Evolutionary conservation across 2,329 filamentous ascomycete species (phyloP).

Genomic region (Sporothrix brunneoviolacea): DNA sequence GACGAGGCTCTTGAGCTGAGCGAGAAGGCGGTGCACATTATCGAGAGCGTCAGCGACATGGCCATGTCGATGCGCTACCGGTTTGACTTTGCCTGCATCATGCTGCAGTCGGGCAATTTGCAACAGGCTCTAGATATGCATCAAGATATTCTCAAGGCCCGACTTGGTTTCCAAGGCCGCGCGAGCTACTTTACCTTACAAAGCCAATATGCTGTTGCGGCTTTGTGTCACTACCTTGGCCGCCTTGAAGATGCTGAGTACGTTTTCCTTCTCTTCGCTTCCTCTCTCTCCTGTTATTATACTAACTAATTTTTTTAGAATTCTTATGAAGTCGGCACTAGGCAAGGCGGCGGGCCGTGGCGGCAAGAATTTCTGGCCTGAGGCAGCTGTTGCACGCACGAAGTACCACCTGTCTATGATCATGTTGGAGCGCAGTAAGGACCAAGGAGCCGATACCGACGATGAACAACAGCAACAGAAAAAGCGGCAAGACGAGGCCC

Average conservation of each 20-base stretch:
- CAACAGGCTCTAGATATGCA: conserved; percentile 14
- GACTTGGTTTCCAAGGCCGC: conserved; percentile 17
- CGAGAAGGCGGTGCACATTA: conserved; percentile 9
- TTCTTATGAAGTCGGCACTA: conserved; percentile 13
- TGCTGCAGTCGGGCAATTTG: conserved; percentile 15
- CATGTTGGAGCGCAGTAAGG: conserved; percentile 5
- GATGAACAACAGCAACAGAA: not conserved
- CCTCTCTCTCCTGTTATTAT: not conserved
- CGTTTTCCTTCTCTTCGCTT: not conserved
- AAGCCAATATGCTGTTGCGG: conserved; percentile 18
- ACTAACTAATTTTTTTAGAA: not conserved
- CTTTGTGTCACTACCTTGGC: conserved; percentile 14
- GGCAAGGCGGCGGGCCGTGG: conserved; percentile 9
- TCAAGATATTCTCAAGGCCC: conserved; percentile 14
- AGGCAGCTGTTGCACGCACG: conserved; percentile 15
- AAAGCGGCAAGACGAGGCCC: conserved; percentile 2
- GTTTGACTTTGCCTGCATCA: conserved; percentile 16
- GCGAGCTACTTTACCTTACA: conserved; percentile 19
- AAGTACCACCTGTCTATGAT: conserved; percentile 17
- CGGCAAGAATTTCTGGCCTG: conserved; percentile 17
- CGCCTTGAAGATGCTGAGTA: conserved; percentile 16
- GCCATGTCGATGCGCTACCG: conserved; percentile 16
- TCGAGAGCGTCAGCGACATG: conserved; percentile 13
- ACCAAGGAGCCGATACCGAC: not conserved
- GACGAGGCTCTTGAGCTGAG: conserved; percentile 9